A percentile compares a stretch with the other conserved stretches of the same genome.
Conservation (phyloP, 2,329 filamentous ascomycete genomes). For the Aotearoamyces nothofagi region DNA sequence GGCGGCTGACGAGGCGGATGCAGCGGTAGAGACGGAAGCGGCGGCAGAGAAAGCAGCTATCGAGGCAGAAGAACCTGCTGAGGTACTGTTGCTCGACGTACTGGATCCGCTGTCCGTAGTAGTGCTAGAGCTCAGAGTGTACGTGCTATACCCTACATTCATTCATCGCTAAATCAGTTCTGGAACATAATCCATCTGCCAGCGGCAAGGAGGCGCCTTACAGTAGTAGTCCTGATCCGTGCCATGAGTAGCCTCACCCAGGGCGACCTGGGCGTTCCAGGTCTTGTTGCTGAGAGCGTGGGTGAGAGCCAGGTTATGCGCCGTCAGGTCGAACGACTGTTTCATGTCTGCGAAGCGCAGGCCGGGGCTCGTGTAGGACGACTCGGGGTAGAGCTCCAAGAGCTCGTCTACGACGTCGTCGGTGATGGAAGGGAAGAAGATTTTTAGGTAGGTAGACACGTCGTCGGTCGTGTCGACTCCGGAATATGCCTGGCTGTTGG, state of each 20-base stretch:
- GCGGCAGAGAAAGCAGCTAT: too few species aligned
- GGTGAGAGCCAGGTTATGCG: slow-evolving; percentile 20
- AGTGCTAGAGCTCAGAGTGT: slow-evolving; percentile 9
- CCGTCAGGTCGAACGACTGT: slow-evolving; percentile 20
- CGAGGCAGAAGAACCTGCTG: too few species aligned
- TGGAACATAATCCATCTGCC: too few species aligned
- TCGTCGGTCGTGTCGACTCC: slow-evolving; percentile 20
- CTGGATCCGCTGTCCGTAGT: too few species aligned
- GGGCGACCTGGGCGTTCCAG: slow-evolving; percentile 21
- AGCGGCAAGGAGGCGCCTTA: slow-evolving; percentile 2
- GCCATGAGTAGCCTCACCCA: slow-evolving; percentile 20
- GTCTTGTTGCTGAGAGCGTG: slow-evolving; percentile 21
- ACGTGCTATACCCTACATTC: slow-evolving; percentile 16
- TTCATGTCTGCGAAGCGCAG: slow-evolving; percentile 22
- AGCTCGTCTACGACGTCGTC: slow-evolving; percentile 18
- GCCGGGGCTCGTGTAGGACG: slow-evolving; percentile 20
- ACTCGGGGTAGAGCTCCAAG: slow-evolving; percentile 18
- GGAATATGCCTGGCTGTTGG: slow-evolving; percentile 16
- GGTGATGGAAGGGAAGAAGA: slow-evolving; percentile 21
- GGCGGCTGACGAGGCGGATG: slow-evolving; percentile 3
- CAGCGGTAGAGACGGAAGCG: too few species aligned
- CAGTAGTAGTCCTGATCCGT: slow-evolving; percentile 23
- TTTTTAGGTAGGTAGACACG: slow-evolving; percentile 16
- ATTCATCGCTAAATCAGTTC: too few species aligned
- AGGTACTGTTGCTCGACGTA: too few species aligned